Base-by-base conservation (phyloP, 768 basidiomycete species). In the Pulveroboletus sp. region DNA sequence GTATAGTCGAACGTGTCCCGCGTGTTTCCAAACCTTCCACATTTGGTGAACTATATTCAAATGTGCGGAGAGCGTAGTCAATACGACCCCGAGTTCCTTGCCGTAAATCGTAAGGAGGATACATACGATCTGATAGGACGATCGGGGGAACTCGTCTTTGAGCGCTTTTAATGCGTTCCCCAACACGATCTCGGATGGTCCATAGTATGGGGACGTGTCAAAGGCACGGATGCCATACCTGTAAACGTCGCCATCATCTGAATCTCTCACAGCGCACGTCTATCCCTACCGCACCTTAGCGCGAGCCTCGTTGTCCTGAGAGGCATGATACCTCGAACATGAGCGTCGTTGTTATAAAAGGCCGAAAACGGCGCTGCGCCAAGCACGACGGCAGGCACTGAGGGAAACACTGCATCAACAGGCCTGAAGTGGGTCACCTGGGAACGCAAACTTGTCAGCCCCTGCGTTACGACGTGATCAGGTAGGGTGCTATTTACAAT, bases 221-320 rank as follows among this genome's bases (percentile, higher is more conserved):
- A 94, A 87, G 0, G 85, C 85, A 31, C 68, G 69, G 48, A 93
- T 83, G 26, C 89, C 91, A 69, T 90, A 92, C 37, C 91, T 91
- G 24, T 27, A 6, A 21, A 33, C 32, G 32, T 33, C 2, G 3
- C 5, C 3, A 35, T 8, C n/a, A 28, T 30, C 9, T n/a, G 18
- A 35, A 36, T 36, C 26, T 36, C 11, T 0, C 7, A 30, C 5
- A 28, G 8, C 1, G 3, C 27, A 18, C 30, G 6, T 5, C 12
- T 12, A 33, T 12, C 12, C 12, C 24, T 14, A 36, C 14, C 6
- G 35, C 67, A 91, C 90, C 87, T 76, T 38, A 93, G 73, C 8
- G 88, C 89, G 31, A 90, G 78, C 38, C 89, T 74, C 26, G 89
- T 77, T 31, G 84, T 80, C 31, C 84, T 78, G 21, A 86, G 60